Evolutionary conservation across 179 eudicot species (phyloP).

Genomic region (Amaranthus tricolor): DNA sequence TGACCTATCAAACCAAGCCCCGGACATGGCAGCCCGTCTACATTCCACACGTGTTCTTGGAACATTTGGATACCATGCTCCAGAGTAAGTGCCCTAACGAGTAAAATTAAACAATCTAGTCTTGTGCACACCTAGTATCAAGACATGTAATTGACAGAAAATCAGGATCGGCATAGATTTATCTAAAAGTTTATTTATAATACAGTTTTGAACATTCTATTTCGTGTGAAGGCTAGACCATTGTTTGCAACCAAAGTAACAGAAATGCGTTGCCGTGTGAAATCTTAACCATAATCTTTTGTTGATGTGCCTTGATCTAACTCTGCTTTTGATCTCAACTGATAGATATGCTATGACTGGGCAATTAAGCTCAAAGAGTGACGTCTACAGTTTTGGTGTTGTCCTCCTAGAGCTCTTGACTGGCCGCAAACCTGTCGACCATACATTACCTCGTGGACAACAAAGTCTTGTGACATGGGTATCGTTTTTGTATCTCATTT

Average conservation of each 20-base stretch:
- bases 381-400: constrained; percentile 90
- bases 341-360: constrained; percentile 94
- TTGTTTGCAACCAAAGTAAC: background rate
- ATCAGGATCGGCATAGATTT: no score
- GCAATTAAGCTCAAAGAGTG: constrained; percentile 85
- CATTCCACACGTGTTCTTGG: constrained; percentile 95
- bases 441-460: constrained; percentile 87
- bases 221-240: background rate
- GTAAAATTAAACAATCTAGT: background rate
- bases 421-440: constrained; percentile 93
- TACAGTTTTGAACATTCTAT: no score
- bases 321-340: constrained; percentile 15
- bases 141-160: no score
- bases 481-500: constrained; percentile 9
- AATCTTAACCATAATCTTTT: no score
- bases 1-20: constrained; percentile 87
- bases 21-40: constrained; percentile 85
- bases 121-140: background rate
- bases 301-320: background rate
- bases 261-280: background rate
- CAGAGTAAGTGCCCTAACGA: constrained; percentile 54
- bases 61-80: constrained; percentile 91
- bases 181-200: no score
- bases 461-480: constrained; percentile 98
- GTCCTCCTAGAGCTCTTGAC: constrained; percentile 83